Conservation (phyloP, 495 filamentous ascomycete species). For the Podospora australis region DNA sequence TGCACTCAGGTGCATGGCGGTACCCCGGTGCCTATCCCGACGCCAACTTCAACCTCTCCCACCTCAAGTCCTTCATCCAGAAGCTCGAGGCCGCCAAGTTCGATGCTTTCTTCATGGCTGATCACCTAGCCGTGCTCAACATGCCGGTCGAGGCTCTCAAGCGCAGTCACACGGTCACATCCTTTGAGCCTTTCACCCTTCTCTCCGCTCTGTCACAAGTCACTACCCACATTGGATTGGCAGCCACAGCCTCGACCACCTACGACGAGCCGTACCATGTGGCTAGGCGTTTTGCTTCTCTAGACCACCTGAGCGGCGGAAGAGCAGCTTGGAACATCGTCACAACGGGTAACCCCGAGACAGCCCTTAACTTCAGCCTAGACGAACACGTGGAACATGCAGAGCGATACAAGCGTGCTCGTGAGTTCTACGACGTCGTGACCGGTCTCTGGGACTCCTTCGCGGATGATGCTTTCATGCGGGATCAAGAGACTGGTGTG, state of each 20-base stretch:
- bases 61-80: conserved; percentile 47
- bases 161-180: conserved; percentile 52
- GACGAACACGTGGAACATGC: conserved; percentile 51
- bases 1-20: conserved; percentile 54
- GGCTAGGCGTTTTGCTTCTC: conserved; percentile 50
- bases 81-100: conserved; percentile 55
- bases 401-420: conserved; percentile 51
- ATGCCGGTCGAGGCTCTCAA: conserved; percentile 53
- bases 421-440: conserved; percentile 55
- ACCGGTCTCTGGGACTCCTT: conserved; percentile 51
- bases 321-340: conserved; percentile 62
- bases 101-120: conserved; percentile 59
- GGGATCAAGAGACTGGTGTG: conserved; percentile 40
- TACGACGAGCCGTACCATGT: conserved; percentile 52
- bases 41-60: conserved; percentile 53
- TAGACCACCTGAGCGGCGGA: conserved; percentile 55
- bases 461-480: conserved; percentile 48
- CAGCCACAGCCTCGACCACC: conserved; percentile 48
- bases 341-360: conserved; percentile 50
- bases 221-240: conserved; percentile 45
- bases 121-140: conserved; percentile 52
- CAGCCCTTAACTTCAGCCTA: conserved; percentile 49
- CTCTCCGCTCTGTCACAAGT: conserved; percentile 46
- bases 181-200: conserved; percentile 44
- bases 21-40: conserved; percentile 50